A percentile compares a stretch with the other conserved stretches of the same genome.
These are phyloP conservation scores for Pseudomassariella vexata DNA, from an alignment of 2,329 filamentous ascomycete genomes.

Conservation along the genomic window DNA sequence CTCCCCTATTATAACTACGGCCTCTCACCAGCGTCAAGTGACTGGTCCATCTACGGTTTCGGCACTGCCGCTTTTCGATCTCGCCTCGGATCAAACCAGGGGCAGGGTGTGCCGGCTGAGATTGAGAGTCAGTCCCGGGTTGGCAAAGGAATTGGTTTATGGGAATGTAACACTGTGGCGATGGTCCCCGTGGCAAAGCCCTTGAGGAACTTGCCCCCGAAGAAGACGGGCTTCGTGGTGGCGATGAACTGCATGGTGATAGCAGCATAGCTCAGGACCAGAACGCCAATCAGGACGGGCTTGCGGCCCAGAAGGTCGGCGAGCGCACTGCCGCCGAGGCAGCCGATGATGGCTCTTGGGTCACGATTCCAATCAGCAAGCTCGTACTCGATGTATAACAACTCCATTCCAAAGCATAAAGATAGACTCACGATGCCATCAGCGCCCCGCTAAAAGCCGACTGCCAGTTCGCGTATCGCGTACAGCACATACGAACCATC, in stretches of 20 bases:
- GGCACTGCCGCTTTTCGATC: constrained; percentile 25
- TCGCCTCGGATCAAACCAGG: constrained; percentile 16
- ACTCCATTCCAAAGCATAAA: neutral
- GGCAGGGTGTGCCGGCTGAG: constrained; percentile 14
- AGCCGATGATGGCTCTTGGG: constrained; percentile 1
- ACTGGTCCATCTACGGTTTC: constrained; percentile 33
- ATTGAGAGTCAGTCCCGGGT: constrained; percentile 10
- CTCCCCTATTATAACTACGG: constrained; percentile 21
- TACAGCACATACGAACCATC: constrained; percentile 2
- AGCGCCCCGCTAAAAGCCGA: constrained; percentile 1
- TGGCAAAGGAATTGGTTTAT: constrained; percentile 15
- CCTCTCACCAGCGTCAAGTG: constrained; percentile 11
- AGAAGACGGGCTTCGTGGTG: constrained; percentile 29
- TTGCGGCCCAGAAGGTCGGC: constrained; percentile 28
- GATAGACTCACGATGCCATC: neutral
- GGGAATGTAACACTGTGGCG: constrained; percentile 6
- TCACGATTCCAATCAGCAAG: too few species aligned
- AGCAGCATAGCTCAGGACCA: constrained; percentile 25
- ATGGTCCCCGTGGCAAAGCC: constrained; percentile 22
- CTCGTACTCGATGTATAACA: too few species aligned
- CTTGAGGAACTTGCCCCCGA: constrained; percentile 31
- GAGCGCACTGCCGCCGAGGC: constrained; percentile 17
- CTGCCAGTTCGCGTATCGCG: constrained; percentile 2
- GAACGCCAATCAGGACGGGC: constrained; percentile 19
- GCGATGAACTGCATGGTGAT: constrained; percentile 29